phyloP scores from a whole-genome alignment of 192 early-diverging fungal genomes.

The Allomyces macrogynus region DNA sequence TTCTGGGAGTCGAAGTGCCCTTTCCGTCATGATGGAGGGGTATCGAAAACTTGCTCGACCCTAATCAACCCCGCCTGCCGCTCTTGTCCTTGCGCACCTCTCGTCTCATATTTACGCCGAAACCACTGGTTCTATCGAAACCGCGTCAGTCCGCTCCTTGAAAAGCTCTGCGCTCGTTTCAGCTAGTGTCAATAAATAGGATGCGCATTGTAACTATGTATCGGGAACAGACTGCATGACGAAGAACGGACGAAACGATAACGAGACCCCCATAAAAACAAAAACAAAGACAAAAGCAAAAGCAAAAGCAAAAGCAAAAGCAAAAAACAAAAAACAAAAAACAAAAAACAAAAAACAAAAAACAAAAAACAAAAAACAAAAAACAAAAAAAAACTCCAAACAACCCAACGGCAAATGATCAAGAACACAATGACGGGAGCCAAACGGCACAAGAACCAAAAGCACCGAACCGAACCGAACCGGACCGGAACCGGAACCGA shows the following conservation, averaged over 20 bases:
- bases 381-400: neutral
- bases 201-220: neutral
- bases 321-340: neutral
- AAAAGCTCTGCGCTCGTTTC: too few species aligned
- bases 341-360: neutral
- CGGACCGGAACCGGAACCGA: too few species aligned
- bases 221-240: neutral
- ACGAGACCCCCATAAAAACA: neutral
- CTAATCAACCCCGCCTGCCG: too few species aligned
- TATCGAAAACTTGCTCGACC: too few species aligned
- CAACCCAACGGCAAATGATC: neutral
- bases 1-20: too few species aligned
- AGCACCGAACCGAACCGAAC: too few species aligned
- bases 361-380: neutral
- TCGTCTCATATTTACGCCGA: too few species aligned
- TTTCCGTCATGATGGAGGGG: too few species aligned
- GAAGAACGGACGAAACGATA: neutral
- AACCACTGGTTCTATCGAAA: too few species aligned
- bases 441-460: neutral
- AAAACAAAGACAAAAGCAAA: neutral
- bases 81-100: too few species aligned
- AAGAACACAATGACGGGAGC: neutral
- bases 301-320: neutral
- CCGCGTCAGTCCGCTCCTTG: too few species aligned
- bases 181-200: too few species aligned